phyloP scores from a whole-genome alignment of 1,284 basidiomycete species.

The Sparassis latifolia region DNA sequence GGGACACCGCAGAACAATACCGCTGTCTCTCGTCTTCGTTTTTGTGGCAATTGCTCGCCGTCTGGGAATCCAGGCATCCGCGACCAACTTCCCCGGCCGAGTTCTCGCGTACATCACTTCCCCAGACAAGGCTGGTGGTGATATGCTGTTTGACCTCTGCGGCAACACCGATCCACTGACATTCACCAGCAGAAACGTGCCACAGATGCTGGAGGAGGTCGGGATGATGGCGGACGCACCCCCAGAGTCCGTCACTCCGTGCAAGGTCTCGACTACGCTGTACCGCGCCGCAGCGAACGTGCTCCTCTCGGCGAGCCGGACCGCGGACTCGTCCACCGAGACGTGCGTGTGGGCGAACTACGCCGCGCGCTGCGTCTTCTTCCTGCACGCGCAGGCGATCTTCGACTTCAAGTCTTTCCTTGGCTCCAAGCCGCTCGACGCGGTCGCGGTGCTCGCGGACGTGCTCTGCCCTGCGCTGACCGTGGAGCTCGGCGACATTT shows the following conservation, averaged over 20 bases:
- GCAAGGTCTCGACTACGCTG: slow-evolving; percentile 7
- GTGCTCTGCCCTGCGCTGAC: slow-evolving; percentile 5
- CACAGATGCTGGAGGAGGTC: slow-evolving; percentile 24
- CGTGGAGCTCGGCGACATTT: neutral
- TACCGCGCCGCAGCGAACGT: slow-evolving; percentile 14
- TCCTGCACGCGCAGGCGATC: slow-evolving; percentile 2
- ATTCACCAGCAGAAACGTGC: slow-evolving; percentile 18
- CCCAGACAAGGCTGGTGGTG: slow-evolving; percentile 4
- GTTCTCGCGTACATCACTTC: slow-evolving; percentile 30
- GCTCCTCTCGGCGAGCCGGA: slow-evolving; percentile 4
- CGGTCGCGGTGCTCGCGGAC: slow-evolving; percentile 9
- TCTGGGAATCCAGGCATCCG: slow-evolving; percentile 43
- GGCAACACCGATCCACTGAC: slow-evolving; percentile 13
- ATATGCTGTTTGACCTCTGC: slow-evolving; percentile 24
- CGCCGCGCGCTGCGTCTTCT: slow-evolving; percentile 5
- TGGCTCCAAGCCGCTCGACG: slow-evolving; percentile 13
- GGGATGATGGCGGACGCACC: slow-evolving; percentile 15
- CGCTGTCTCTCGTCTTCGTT: slow-evolving; percentile 54
- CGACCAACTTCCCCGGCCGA: slow-evolving; percentile 48
- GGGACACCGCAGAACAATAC: slow-evolving; percentile 40
- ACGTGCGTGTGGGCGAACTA: slow-evolving; percentile 5
- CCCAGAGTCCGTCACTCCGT: slow-evolving; percentile 5
- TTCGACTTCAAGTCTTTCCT: slow-evolving; percentile 3
- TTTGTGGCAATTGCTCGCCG: slow-evolving; percentile 49
- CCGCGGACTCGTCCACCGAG: neutral